phyloP scores from a whole-genome alignment of 75 land plant species.

The Ceratopteris richardii region DNA sequence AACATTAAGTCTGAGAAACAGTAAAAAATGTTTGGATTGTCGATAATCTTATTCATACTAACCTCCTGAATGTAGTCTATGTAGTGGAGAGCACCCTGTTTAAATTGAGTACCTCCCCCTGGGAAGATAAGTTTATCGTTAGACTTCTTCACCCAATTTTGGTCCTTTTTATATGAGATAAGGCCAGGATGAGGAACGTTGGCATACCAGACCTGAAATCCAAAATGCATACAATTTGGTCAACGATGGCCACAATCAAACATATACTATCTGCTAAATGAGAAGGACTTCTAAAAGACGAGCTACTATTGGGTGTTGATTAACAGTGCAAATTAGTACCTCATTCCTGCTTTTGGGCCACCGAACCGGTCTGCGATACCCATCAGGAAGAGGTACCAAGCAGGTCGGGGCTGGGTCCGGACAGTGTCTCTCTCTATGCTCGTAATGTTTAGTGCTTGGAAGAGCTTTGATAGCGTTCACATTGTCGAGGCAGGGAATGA shows the following conservation, averaged over 20 bases:
- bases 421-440: slow-evolving; percentile 66
- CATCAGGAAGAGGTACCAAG: slow-evolving; percentile 56
- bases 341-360: slow-evolving; percentile 66
- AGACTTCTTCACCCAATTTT: slow-evolving; percentile 57
- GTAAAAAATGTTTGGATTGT: no score
- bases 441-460: slow-evolving; percentile 41
- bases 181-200: slow-evolving; percentile 63
- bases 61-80: slow-evolving; percentile 61
- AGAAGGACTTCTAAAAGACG: not conserved
- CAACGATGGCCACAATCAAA: no score
- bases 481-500: slow-evolving; percentile 68
- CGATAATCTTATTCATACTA: not conserved
- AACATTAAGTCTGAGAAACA: no score
- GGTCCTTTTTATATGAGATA: slow-evolving; percentile 47
- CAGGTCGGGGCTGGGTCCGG: slow-evolving; percentile 46
- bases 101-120: slow-evolving; percentile 78
- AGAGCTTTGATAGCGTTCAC: slow-evolving; percentile 30
- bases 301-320: not conserved
- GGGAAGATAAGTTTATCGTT: slow-evolving; percentile 57
- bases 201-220: slow-evolving; percentile 50
- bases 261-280: not conserved
- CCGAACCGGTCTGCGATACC: slow-evolving; percentile 34
- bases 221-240: slow-evolving; percentile 4
- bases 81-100: slow-evolving; percentile 62
- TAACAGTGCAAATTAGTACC: slow-evolving; percentile 14